These are phyloP conservation scores for Centella asiatica DNA, from an alignment of 129 eudicot genomes.

Conservation along the genomic window DNA sequence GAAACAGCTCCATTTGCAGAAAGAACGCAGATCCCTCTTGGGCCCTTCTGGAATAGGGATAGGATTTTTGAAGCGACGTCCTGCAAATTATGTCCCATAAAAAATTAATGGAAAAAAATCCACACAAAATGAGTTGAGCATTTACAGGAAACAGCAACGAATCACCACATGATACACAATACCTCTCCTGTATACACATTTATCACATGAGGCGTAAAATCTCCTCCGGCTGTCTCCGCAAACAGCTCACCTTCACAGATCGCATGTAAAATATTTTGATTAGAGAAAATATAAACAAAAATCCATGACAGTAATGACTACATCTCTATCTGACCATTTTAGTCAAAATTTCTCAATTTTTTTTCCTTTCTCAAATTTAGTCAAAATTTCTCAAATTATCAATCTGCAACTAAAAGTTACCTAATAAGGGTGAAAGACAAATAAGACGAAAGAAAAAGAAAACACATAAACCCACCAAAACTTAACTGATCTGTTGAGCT, in stretches of 20 bases:
- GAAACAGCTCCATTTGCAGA: conserved; percentile 91
- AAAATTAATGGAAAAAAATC: background rate
- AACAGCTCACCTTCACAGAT: conserved; percentile 43
- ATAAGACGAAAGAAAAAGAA: background rate
- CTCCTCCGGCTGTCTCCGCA: conserved; percentile 37
- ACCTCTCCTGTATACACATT: conserved; percentile 51
- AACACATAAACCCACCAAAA: background rate
- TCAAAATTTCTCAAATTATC: no score
- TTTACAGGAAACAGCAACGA: conserved; percentile 6
- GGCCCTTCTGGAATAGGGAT: conserved; percentile 58
- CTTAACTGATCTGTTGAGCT: background rate
- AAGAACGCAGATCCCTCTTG: conserved; percentile 73
- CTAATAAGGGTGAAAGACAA: background rate
- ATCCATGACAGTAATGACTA: no score
- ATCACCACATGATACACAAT: conserved; percentile 11
- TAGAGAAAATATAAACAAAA: background rate
- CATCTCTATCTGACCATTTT: no score
- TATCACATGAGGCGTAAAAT: conserved; percentile 41
- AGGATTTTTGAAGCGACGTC: conserved; percentile 72
- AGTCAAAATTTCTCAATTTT: no score
- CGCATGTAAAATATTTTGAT: background rate
- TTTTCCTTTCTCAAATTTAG: no score
- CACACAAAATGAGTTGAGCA: background rate
- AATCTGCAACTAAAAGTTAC: no score
- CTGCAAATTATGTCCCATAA: conserved; percentile 25